A percentile compares a stretch with the other conserved stretches of the same genome.
phyloP scores from a whole-genome alignment of 768 basidiomycete species.

The Naganishia vishniacii region DNA sequence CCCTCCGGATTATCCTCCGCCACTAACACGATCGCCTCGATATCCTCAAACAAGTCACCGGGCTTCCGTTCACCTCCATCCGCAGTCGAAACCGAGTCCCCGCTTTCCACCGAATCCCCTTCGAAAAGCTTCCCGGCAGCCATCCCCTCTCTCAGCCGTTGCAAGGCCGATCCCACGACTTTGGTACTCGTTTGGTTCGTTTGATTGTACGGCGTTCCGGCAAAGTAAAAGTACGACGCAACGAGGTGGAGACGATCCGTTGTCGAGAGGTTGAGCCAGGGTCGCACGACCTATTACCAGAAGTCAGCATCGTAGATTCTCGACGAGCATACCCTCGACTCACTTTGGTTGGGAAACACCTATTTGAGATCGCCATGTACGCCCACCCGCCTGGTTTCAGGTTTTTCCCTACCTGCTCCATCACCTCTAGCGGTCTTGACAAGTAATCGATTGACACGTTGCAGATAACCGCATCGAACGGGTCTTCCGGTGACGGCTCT shows the following conservation, averaged over 20 bases:
- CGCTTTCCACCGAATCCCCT: not conserved
- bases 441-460: conserved; percentile 40
- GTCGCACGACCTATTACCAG: conserved; percentile 18
- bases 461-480: conserved; percentile 32
- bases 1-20: conserved; percentile 14
- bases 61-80: not conserved
- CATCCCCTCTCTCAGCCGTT: conserved; percentile 6
- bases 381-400: conserved; percentile 25
- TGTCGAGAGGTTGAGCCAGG: conserved; percentile 33
- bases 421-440: conserved; percentile 31
- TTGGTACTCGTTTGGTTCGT: conserved; percentile 16
- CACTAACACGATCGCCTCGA: conserved; percentile 13
- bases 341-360: conserved; percentile 40
- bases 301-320: conserved; percentile 2
- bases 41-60: conserved; percentile 15
- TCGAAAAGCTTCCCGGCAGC: not conserved
- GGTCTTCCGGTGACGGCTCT: not conserved
- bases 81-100: not conserved
- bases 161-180: conserved; percentile 24
- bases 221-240: conserved; percentile 33
- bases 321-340: not conserved
- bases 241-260: conserved; percentile 33
- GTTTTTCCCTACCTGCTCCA: conserved; percentile 13
- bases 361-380: conserved; percentile 34
- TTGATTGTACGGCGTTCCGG: conserved; percentile 24